Conservation (phyloP, 2,329 filamentous ascomycete species). For the Magnaporthiopsis rhizophila region DNA sequence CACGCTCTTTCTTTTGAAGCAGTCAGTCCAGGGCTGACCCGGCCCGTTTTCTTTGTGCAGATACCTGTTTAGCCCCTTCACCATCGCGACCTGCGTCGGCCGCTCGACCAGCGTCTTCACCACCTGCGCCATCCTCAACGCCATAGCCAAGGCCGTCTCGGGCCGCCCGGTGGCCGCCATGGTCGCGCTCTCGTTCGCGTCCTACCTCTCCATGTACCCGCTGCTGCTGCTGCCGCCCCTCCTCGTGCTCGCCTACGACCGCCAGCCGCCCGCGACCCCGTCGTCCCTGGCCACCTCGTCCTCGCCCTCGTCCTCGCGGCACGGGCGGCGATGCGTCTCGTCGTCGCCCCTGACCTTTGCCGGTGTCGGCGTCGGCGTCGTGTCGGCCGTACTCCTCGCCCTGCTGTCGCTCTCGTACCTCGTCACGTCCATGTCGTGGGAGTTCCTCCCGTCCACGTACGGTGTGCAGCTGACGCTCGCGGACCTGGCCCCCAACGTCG, state of each 20-base stretch:
- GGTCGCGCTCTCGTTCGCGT: conserved; percentile 76
- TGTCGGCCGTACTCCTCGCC: conserved; percentile 45
- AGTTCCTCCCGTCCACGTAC: conserved; percentile 84
- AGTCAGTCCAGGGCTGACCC: too few species aligned
- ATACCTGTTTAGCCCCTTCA: conserved; percentile 92
- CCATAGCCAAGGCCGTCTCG: conserved; percentile 70
- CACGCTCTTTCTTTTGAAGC: not conserved
- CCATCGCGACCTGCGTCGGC: conserved; percentile 81
- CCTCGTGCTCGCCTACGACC: conserved; percentile 71
- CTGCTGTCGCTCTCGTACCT: conserved; percentile 66
- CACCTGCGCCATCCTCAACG: conserved; percentile 77
- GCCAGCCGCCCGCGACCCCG: conserved; percentile 29
- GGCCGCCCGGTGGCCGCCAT: conserved; percentile 70
- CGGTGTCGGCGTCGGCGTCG: conserved; percentile 40
- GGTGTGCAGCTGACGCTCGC: conserved; percentile 85
- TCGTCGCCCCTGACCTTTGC: conserved; percentile 41
- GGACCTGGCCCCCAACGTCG: conserved; percentile 89
- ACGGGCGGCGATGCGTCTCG: not conserved
- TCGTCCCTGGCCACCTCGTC: conserved; percentile 15
- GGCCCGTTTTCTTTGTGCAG: conserved; percentile 41
- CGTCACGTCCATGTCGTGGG: conserved; percentile 71
- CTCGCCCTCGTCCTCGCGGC: conserved; percentile 6
- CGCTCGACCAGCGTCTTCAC: conserved; percentile 85
- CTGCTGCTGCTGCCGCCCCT: conserved; percentile 78
- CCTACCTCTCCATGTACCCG: conserved; percentile 90